Conservation (phyloP, 345 rosid species). For the Rhizophora apiculata region DNA sequence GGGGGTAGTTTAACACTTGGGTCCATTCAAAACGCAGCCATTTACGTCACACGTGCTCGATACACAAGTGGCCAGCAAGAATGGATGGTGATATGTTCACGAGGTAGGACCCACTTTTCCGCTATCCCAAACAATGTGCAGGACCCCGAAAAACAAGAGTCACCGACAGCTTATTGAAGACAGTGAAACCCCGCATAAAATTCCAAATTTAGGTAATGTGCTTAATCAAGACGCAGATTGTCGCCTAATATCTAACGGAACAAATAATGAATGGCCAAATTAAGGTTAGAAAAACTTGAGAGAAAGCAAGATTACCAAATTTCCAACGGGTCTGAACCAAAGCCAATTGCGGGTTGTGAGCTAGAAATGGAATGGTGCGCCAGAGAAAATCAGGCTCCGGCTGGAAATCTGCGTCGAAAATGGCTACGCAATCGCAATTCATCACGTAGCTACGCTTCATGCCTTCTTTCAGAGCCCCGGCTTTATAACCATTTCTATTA, state of each 20-base stretch:
- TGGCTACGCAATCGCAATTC: slow-evolving; percentile 77
- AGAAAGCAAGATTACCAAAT: slow-evolving; percentile 57
- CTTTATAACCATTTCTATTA: slow-evolving; percentile 82
- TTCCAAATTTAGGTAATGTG: neutral
- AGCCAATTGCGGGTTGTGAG: slow-evolving; percentile 70
- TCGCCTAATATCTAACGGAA: neutral
- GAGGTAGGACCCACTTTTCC: slow-evolving; percentile 17
- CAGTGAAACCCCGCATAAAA: neutral
- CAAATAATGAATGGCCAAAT: neutral
- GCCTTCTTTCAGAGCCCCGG: slow-evolving; percentile 93
- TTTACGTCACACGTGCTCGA: slow-evolving; percentile 19
- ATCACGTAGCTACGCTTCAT: slow-evolving; percentile 86
- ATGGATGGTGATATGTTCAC: slow-evolving; percentile 11
- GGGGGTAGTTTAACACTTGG: neutral
- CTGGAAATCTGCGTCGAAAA: slow-evolving; percentile 96
- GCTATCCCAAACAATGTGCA: slow-evolving; percentile 6
- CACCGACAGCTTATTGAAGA: slow-evolving; percentile 59
- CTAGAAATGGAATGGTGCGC: slow-evolving; percentile 80
- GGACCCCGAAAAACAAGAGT: slow-evolving; percentile 18
- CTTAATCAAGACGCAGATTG: neutral
- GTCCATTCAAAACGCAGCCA: neutral
- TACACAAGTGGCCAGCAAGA: slow-evolving; percentile 8
- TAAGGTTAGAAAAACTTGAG: neutral
- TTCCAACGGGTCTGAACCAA: slow-evolving; percentile 97
- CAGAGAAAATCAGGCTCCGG: slow-evolving; percentile 90